Base-by-base conservation (phyloP, 2,329 filamentous ascomycete species). In the Epichloe festucae region DNA sequence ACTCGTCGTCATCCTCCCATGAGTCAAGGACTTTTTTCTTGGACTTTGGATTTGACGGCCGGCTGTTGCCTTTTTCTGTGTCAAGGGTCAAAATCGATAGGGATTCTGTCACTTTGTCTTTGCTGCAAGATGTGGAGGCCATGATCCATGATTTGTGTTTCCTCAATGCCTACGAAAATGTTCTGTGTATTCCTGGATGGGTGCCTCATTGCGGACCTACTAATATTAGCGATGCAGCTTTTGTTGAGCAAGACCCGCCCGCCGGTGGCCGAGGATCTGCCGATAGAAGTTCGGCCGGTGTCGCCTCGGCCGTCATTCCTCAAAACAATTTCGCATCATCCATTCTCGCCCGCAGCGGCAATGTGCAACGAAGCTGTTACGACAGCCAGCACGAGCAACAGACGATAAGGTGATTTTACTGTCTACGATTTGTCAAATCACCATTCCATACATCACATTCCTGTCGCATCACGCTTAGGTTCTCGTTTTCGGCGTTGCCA, bases 1-100 rank as follows among this genome's bases (percentile, higher is more conserved):
- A 73, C 36, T 73, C 67, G 35, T 76, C 74, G 52, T 86, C 86
- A 60, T 93, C 72, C 31, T 75, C 72, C 72, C 72, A 75, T 1
- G 72, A 73, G 44, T 74, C 72, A 5, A 60, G 63, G 1, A 73
- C 62, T 31, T 65, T 64, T 56, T 56, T 46, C 46, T 61, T 62
- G 15, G 57, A 34, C 52, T 67, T 65, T 51, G 60, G 54, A 19
- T 53, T 59, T 53, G 51, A 46, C 42, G 36, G 40, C 14, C 35
- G 42, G 19, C 38, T 44, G 51, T 42, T 56, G 55, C 49, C 51
- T 53, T 39, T 49, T 12, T 17, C 55, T 15, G 39, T 58, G 34
- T 62, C 57, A 38, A 70, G 54, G 19, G 59, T 62, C 34, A 70
- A 61, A 15, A 61, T 62, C 40, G 65, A 62, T 43, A 69, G 53